phyloP scores from a whole-genome alignment of 805 yeast species.

The Candida tallmaniae region DNA sequence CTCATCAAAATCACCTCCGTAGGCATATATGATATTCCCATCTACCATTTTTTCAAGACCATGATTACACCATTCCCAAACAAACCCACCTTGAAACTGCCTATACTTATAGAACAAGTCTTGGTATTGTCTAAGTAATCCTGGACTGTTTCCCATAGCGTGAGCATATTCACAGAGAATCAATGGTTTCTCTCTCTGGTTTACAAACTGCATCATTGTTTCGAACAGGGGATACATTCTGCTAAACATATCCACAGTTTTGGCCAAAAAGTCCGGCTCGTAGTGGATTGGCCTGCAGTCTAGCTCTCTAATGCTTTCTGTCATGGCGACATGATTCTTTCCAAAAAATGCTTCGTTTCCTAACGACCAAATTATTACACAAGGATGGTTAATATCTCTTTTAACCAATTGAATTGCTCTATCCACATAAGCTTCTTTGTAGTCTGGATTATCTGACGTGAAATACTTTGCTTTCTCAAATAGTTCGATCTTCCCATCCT shows the following conservation, averaged over 20 bases:
- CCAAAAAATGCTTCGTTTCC: conserved; percentile 36
- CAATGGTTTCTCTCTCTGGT: conserved; percentile 21
- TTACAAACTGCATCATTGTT: conserved; percentile 14
- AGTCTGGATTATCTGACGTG: conserved; percentile 25
- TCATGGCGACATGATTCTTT: conserved; percentile 25
- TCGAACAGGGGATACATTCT: conserved; percentile 26
- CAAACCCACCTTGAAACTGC: conserved; percentile 31
- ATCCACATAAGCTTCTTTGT: conserved; percentile 31
- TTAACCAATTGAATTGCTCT: conserved; percentile 24
- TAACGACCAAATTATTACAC: conserved; percentile 34
- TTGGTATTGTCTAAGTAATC: conserved; percentile 26
- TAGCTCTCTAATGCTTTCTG: conserved; percentile 16
- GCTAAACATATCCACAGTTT: conserved; percentile 23
- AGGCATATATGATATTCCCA: conserved; percentile 15
- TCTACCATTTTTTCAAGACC: conserved; percentile 17
- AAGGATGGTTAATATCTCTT: conserved; percentile 31
- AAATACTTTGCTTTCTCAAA: conserved; percentile 16
- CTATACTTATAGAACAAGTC: conserved; percentile 24
- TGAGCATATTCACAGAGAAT: conserved; percentile 34
- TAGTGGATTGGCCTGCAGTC: conserved; percentile 34
- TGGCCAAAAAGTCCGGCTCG: conserved; percentile 24
- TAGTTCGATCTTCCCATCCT: conserved; percentile 4
- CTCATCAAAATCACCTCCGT: conserved; percentile 37
- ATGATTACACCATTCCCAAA: conserved; percentile 40
- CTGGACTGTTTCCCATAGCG: conserved; percentile 39